phyloP scores from a whole-genome alignment of 2,329 filamentous ascomycete species.

The Aspergillus ustus region DNA sequence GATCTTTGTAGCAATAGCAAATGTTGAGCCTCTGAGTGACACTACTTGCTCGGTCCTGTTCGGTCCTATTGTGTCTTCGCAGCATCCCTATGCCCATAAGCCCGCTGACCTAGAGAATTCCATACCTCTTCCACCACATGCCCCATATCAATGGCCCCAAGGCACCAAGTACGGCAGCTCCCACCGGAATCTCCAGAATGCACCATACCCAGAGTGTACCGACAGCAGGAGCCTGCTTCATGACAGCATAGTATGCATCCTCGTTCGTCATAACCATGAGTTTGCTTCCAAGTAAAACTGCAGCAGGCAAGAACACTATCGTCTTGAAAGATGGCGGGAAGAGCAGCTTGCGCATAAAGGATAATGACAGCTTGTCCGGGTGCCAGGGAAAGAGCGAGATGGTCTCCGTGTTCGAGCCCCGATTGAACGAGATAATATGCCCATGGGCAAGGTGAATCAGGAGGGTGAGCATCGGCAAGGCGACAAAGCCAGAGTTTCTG shows the following conservation, averaged over 20 bases:
- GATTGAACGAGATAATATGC: slow-evolving; percentile 43
- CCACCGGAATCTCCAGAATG: slow-evolving; percentile 80
- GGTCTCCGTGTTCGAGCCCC: slow-evolving; percentile 18
- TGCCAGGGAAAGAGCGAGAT: slow-evolving; percentile 34
- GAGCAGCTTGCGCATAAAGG: slow-evolving; percentile 34
- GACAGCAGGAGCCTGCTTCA: slow-evolving; percentile 89
- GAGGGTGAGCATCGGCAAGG: slow-evolving; percentile 49
- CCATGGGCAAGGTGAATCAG: slow-evolving; percentile 52
- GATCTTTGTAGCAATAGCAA: not conserved
- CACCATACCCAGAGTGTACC: slow-evolving; percentile 94
- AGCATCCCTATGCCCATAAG: too few species aligned
- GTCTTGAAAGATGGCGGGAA: slow-evolving; percentile 42
- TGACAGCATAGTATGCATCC: slow-evolving; percentile 80
- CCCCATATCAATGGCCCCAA: slow-evolving; percentile 56
- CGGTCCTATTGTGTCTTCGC: not conserved
- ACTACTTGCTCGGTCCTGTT: not conserved
- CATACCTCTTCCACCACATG: slow-evolving; percentile 59
- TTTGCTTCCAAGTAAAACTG: slow-evolving; percentile 66
- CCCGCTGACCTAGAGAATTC: slow-evolving; percentile 36
- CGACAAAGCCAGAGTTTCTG: slow-evolving; percentile 42
- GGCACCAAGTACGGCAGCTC: slow-evolving; percentile 64
- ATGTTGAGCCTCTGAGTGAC: not conserved
- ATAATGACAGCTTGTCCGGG: slow-evolving; percentile 30
- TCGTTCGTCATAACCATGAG: slow-evolving; percentile 81
- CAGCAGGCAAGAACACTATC: slow-evolving; percentile 38